Conservation (phyloP, 805 yeast genomes). For the Candida manassasensis region DNA sequence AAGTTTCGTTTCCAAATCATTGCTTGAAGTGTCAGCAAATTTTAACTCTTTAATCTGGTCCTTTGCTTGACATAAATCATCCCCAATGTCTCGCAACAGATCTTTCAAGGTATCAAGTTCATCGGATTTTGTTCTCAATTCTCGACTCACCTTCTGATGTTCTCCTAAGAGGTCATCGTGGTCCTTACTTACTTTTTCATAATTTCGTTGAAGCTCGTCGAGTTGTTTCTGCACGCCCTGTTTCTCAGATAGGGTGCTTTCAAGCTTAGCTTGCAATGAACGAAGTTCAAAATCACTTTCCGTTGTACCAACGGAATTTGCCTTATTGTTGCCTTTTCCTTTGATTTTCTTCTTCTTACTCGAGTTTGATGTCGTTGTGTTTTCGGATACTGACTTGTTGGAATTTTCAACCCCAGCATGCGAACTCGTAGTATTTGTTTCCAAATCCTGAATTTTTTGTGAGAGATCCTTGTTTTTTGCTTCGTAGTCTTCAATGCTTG, state of each 20-base stretch:
- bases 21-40: constrained; percentile 1
- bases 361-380: background rate
- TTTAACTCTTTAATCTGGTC: constrained; percentile 45
- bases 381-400: background rate
- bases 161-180: constrained; percentile 10
- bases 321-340: constrained; percentile 6
- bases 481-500: background rate
- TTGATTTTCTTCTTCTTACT: constrained; percentile 14
- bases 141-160: constrained; percentile 16
- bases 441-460: background rate
- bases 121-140: constrained; percentile 42
- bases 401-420: constrained; percentile 5
- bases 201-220: constrained; percentile 19
- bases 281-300: constrained; percentile 8
- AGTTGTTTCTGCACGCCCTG: constrained; percentile 8
- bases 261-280: constrained; percentile 5
- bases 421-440: background rate
- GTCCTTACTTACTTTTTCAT: constrained; percentile 15
- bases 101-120: constrained; percentile 72
- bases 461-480: background rate
- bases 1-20: background rate
- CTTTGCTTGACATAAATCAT: constrained; percentile 69
- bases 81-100: constrained; percentile 71
- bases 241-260: constrained; percentile 9
- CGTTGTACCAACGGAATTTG: background rate